phyloP scores from a whole-genome alignment of 176 grass and related monocot species.

The Hordeum marinum region DNA sequence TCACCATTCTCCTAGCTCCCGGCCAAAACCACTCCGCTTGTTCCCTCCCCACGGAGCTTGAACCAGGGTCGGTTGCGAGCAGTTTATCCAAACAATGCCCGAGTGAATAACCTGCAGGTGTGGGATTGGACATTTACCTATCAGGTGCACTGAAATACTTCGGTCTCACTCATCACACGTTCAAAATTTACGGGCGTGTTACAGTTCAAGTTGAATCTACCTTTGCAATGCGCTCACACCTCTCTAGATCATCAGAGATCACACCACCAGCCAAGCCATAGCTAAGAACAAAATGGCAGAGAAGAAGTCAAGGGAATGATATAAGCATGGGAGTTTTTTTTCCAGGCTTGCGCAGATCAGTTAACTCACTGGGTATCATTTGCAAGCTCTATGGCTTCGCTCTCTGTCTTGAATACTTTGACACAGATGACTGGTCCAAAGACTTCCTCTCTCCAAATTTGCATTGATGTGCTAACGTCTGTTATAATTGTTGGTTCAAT shows the following conservation, averaged over 20 bases:
- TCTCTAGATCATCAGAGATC: constrained; percentile 68
- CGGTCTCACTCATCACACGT: not conserved
- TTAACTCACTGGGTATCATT: constrained; percentile 89
- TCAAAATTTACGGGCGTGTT: not conserved
- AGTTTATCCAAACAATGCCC: constrained; percentile 93
- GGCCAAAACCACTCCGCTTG: constrained; percentile 93
- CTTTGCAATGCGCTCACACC: constrained; percentile 74
- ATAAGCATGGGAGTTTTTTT: not conserved
- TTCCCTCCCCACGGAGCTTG: constrained; percentile 98
- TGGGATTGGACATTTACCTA: not conserved
- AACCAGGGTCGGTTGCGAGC: constrained; percentile 81
- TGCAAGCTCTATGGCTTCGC: constrained; percentile 87
- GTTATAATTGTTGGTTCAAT: constrained; percentile 91
- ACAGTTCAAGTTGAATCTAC: constrained; percentile 27
- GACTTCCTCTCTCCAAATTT: constrained; percentile 98
- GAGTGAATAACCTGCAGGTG: constrained; percentile 61
- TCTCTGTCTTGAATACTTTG: constrained; percentile 79
- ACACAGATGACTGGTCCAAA: constrained; percentile 94
- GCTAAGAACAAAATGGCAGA: constrained; percentile 39
- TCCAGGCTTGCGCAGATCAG: not conserved
- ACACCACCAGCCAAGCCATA: constrained; percentile 81
- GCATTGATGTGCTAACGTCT: constrained; percentile 73
- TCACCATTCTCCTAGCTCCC: constrained; percentile 93
- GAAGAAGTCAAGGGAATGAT: not conserved
- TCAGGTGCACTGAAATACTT: not conserved